These are phyloP conservation scores for Helicosporidium sp. DNA, from an alignment of 139 green algal species.

Conservation along the genomic window DNA sequence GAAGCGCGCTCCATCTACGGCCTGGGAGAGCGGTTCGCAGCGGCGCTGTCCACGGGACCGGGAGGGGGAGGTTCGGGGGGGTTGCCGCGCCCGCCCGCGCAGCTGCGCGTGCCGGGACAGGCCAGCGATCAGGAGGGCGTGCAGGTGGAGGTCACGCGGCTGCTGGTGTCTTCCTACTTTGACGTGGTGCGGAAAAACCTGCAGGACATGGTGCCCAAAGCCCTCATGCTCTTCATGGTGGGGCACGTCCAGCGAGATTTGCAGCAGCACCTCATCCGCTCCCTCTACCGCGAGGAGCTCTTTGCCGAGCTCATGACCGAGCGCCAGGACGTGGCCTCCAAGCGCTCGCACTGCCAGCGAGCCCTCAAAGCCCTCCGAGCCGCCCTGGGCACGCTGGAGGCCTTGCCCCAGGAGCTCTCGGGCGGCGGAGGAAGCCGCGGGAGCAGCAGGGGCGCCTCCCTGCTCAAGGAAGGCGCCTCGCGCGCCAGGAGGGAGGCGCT, in stretches of 20 bases:
- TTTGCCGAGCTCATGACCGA: constrained; percentile 56
- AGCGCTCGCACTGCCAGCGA: constrained; percentile 26
- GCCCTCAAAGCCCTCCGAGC: constrained; percentile 23
- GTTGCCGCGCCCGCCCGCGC: constrained; percentile 8
- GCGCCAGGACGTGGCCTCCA: constrained; percentile 44
- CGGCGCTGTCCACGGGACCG: background rate
- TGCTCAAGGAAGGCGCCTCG: constrained; percentile 2
- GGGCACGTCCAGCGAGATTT: constrained; percentile 44
- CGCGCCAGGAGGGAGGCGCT: no score
- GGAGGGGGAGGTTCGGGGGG: background rate
- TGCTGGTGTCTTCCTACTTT: constrained; percentile 78
- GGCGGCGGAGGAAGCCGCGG: constrained; percentile 4
- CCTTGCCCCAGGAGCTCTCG: constrained; percentile 28
- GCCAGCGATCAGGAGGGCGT: constrained; percentile 38
- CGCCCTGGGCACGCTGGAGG: constrained; percentile 32
- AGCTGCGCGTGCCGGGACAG: constrained; percentile 17
- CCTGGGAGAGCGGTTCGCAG: background rate
- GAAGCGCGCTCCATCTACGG: background rate
- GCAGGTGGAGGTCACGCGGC: constrained; percentile 71
- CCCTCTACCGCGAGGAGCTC: constrained; percentile 65
- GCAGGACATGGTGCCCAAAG: constrained; percentile 73
- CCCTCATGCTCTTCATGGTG: constrained; percentile 88
- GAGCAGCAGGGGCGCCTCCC: constrained; percentile 3
- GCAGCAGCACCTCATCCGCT: constrained; percentile 67
- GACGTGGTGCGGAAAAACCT: constrained; percentile 70